Conservation (phyloP, 2,329 filamentous ascomycete genomes). For the Monilinia aucupariae region DNA sequence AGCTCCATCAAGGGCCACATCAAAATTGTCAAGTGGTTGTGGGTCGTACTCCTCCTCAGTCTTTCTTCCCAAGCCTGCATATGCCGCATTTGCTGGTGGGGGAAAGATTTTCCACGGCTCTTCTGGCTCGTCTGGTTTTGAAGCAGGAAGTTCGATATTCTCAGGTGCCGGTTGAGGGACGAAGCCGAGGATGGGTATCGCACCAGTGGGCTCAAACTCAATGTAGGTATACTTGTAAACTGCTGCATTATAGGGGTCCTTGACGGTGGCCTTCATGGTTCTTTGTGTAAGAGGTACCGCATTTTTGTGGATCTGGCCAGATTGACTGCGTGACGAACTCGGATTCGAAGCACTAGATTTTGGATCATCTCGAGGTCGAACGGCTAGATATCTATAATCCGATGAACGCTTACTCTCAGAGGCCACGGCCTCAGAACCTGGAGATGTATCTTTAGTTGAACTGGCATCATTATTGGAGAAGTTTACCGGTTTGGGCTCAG, state of each 20-base stretch:
- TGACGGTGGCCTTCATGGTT: neutral
- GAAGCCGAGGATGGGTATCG: neutral
- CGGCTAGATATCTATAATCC: neutral
- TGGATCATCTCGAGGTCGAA: neutral
- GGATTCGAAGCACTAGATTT: neutral
- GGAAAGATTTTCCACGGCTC: conserved; percentile 6
- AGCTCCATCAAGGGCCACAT: conserved; percentile 13
- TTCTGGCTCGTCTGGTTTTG: conserved; percentile 1
- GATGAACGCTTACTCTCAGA: neutral
- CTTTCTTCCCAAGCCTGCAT: neutral
- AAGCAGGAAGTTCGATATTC: conserved; percentile 4
- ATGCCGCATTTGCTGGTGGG: conserved; percentile 2
- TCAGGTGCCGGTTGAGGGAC: neutral
- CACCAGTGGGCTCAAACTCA: neutral
- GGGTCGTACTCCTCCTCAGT: conserved; percentile 6
- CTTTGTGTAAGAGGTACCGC: neutral
- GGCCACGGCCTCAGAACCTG: neutral
- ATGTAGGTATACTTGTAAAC: neutral
- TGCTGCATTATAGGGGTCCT: neutral
- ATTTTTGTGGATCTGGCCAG: neutral
- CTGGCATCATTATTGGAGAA: neutral
- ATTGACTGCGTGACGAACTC: neutral
- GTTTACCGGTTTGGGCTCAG: neutral
- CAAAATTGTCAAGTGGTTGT: conserved; percentile 1
- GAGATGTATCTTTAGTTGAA: neutral